Base-by-base conservation (phyloP, 768 basidiomycete genomes). In the Hydnum rufescens region DNA sequence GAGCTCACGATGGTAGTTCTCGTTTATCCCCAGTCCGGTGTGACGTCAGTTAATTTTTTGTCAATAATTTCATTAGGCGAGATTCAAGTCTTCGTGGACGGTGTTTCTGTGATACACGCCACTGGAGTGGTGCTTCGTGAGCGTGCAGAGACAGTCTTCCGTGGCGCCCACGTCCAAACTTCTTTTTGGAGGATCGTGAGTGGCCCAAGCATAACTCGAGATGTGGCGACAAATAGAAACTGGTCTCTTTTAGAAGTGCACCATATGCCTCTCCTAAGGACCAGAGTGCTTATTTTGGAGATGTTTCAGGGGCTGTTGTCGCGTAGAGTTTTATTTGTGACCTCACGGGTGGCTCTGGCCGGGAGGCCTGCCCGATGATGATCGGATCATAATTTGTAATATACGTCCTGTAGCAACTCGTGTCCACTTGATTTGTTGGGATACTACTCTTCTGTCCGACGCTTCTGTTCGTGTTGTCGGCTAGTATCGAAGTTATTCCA, bases 131-230 rank as follows among this genome's bases (percentile, higher is more conserved):
- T 74, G 53, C 65, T 83, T 30, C 66, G 75, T 48, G 68, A 73
- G 55, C 67, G 66, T 53, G 62, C 60, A 26, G 74, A 75, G 36
- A 16, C 49, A 32, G 69, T 68, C 56, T 72, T 84, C 59, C 70
- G 74, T 31, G 82, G 82, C 22, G 73, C 81, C 53, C 75, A 76
- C 63, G 73, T 78, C 70, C 77, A 83, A 66, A 79, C 80, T n/a
- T 83, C 22, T 83, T 73, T 83, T 85, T 57, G 80, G 80, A 47
- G 78, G 76, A 73, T 58, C 51, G 67, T 28, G 26, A 47, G 44
- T 28, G 13, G 13, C 36, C 44, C 8, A 13, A 23, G 44, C 16
- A 8, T 13, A 16, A 28, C 44, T 47, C 23, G 13, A 13, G 23
- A n/a, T n/a, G 44, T 16, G 13, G 13, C 16, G 13, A 47, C 44